Percentiles rank a stretch among this genome's conserved stretches.
Evolutionary conservation across 441 rosid species (phyloP).

Genomic region (Brassica balearica): DNA sequence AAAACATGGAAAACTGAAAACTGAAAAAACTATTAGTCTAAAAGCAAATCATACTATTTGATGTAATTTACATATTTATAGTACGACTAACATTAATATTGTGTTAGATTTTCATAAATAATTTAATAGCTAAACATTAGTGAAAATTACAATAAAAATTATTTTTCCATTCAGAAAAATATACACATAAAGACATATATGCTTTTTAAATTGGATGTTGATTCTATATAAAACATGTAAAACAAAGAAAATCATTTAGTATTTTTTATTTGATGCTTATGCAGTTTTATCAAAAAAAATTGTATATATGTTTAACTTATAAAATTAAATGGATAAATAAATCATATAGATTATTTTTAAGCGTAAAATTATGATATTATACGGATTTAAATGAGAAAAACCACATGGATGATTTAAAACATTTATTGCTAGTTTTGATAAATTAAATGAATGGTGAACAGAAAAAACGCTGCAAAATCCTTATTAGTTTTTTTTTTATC

Average conservation of each 20-base stretch:
- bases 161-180: too few relatives aligned
- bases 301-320: not conserved
- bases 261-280: not conserved
- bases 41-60: not conserved
- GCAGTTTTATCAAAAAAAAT: too few relatives aligned
- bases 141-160: not conserved
- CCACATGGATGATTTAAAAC: not conserved
- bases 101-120: not conserved
- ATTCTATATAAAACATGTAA: too few relatives aligned
- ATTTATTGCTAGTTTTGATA: not conserved
- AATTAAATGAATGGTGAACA: not conserved
- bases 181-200: not conserved
- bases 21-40: not conserved
- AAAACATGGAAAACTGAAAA: not conserved
- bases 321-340: too few relatives aligned
- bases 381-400: not conserved
- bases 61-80: not conserved
- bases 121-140: too few relatives aligned
- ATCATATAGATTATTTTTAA: too few relatives aligned
- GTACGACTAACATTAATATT: not conserved
- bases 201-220: not conserved
- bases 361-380: not conserved
- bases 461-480: not conserved
- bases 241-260: not conserved
- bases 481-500: not conserved